Base-by-base conservation (phyloP, 495 filamentous ascomycete species). In the Daldinia childiae region DNA sequence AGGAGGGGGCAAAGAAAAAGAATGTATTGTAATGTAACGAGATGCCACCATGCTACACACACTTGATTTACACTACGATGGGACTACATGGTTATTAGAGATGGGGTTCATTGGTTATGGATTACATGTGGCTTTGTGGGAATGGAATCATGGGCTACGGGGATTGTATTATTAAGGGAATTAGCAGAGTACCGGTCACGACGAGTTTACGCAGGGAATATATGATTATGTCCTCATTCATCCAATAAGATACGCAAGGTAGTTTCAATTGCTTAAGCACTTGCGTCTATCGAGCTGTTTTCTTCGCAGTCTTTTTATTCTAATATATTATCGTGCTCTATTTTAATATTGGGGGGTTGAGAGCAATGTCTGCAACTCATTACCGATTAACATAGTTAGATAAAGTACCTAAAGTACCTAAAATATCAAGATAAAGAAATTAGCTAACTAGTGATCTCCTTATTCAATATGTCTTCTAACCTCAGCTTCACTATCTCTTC, bases 1-100 rank as follows among this genome's bases (percentile, higher is more conserved):
- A 11, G 68, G 68, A 21, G 34, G 58, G n/a, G 62, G 68, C 14
- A 72, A 62, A 56, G 75, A 77, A n/a, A 72, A 70, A 56, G 77
- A 77, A 36, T 79, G 77, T 34, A 38, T 52, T 19, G 65, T 79
- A 43, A 77, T 79, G 77, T 79, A 32, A 43, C 36, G 51, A 43
- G 1, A 58, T 26, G 14, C 19, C n/a, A 32, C 38, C 54, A 17
- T 48, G 43, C 19, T 48, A 24, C 43, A 21, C 19, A 48, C 19
- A 48, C 43, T 48, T 48, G 43, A 19, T 29, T 57, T 57, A 36
- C 6, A 19, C 19, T 48, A 41, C 6, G 30, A 21, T 24, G n/a
- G 48, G 36, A 14, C 39, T 54, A 29, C 12, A 29, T 45, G 52
- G 57, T 29, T 38, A 50, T 17, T 52, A 58, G 52, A 39, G 56